Percentiles rank a stretch among this genome's conserved stretches.
phyloP scores from a whole-genome alignment of 805 yeast genomes.

The Cyberlindnera sargentensis region DNA sequence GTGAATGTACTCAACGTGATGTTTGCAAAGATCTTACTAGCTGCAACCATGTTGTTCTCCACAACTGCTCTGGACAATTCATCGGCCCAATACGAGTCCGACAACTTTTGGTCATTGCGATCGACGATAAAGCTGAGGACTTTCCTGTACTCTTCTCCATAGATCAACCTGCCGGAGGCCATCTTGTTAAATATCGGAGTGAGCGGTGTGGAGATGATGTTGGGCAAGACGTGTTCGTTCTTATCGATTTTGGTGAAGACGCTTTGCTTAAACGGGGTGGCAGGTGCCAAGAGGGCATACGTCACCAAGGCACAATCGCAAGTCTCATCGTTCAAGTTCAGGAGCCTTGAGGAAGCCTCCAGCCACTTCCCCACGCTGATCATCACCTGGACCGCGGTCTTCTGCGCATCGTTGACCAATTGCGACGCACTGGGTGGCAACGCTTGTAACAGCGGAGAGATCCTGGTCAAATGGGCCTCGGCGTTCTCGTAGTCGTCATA shows the following conservation, averaged over 20 bases:
- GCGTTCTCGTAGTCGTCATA: conserved; percentile 14
- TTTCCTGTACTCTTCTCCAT: conserved; percentile 8
- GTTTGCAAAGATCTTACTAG: conserved; percentile 11
- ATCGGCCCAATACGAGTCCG: conserved; percentile 1
- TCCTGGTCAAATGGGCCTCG: conserved; percentile 18
- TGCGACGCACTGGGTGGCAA: not conserved
- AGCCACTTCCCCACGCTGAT: conserved; percentile 16
- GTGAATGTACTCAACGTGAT: conserved; percentile 11
- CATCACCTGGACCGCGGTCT: conserved; percentile 12
- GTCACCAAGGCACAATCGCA: conserved; percentile 9
- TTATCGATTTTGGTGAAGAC: conserved; percentile 8
- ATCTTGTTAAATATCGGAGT: conserved; percentile 11
- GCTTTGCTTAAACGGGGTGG: conserved; percentile 8
- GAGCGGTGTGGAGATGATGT: conserved; percentile 6
- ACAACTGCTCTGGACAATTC: conserved; percentile 8
- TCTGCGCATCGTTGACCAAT: conserved; percentile 4
- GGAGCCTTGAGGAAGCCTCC: conserved; percentile 16
- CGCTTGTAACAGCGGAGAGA: conserved; percentile 7
- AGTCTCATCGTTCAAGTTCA: conserved; percentile 7
- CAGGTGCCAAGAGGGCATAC: conserved; percentile 11
- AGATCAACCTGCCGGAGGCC: conserved; percentile 8
- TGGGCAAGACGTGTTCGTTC: conserved; percentile 3
- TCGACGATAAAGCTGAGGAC: conserved; percentile 1
- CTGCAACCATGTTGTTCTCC: conserved; percentile 15
- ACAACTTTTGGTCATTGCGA: conserved; percentile 1